Conservation (phyloP, 225 moss, liverwort and hornwort genomes). For the Sphagnum tenellum region DNA sequence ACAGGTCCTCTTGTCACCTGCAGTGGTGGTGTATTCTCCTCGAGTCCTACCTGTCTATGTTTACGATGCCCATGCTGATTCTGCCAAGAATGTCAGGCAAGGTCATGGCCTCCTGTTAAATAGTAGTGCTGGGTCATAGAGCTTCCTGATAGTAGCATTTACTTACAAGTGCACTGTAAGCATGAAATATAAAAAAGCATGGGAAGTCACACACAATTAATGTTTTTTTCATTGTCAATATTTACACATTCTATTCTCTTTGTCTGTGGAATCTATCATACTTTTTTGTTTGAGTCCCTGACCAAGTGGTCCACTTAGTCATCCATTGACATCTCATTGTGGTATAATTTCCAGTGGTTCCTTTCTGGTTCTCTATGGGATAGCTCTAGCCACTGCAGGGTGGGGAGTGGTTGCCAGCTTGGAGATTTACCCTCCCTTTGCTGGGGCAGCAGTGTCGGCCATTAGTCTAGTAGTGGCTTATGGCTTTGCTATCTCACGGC, state of each 20-base stretch:
- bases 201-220: too few species aligned
- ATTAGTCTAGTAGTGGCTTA: slow-evolving; percentile 91
- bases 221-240: too few species aligned
- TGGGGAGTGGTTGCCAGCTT: slow-evolving; percentile 99
- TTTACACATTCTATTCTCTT: too few species aligned
- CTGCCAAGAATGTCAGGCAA: slow-evolving; percentile 92
- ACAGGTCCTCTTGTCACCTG: slow-evolving; percentile 89
- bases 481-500: slow-evolving; percentile 95
- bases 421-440: slow-evolving; percentile 99
- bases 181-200: too few species aligned
- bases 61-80: slow-evolving; percentile 97
- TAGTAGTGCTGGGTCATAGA: too few species aligned
- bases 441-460: slow-evolving; percentile 96
- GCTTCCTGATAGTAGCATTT: too few species aligned
- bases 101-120: too few species aligned
- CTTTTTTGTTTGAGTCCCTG: too few species aligned
- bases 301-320: background rate
- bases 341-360: slow-evolving; percentile 47
- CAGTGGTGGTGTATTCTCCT: slow-evolving; percentile 94
- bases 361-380: slow-evolving; percentile 87
- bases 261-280: too few species aligned
- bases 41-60: slow-evolving; percentile 97
- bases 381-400: slow-evolving; percentile 88
- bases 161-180: too few species aligned
- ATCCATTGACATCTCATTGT: slow-evolving; percentile 1